Conservation (phyloP, 202 grass and related monocot species). For the Hordeum pubiflorum region DNA sequence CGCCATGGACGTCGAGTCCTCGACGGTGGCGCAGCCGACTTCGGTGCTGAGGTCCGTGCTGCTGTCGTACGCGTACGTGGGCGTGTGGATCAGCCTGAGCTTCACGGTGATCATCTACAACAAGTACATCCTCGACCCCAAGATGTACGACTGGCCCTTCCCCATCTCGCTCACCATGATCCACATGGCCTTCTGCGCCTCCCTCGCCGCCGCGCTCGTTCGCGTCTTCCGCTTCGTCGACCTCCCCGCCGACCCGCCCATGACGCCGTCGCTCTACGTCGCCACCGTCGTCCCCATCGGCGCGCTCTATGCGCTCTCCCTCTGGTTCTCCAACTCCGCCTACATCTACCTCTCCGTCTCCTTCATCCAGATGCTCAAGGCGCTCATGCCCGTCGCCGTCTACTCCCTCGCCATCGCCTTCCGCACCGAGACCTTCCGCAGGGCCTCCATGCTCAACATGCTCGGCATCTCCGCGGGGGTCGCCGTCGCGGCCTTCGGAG, state of each 20-base stretch:
- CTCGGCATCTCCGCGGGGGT: conserved; percentile 70
- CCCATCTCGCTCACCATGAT: conserved; percentile 88
- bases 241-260: conserved; percentile 35
- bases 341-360: conserved; percentile 99
- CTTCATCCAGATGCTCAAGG: conserved; percentile 99
- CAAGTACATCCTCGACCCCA: conserved; percentile 91
- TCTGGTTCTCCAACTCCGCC: conserved; percentile 94
- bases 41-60: conserved; percentile 57
- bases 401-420: conserved; percentile 64
- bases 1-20: conserved; percentile 9
- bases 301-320: conserved; percentile 77
- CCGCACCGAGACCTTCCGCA: conserved; percentile 53
- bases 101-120: conserved; percentile 93
- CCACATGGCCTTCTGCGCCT: conserved; percentile 82
- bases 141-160: conserved; percentile 90
- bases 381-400: conserved; percentile 86
- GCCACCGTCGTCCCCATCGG: conserved; percentile 71
- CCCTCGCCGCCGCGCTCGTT: conserved; percentile 48
- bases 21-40: background rate
- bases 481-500: conserved; percentile 73
- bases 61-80: conserved; percentile 76
- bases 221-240: conserved; percentile 59
- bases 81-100: conserved; percentile 83
- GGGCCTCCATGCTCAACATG: conserved; percentile 76
- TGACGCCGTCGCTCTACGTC: conserved; percentile 52